Base-by-base conservation (phyloP, 192 early-diverging fungal species). In the Backusella morwellensis region DNA sequence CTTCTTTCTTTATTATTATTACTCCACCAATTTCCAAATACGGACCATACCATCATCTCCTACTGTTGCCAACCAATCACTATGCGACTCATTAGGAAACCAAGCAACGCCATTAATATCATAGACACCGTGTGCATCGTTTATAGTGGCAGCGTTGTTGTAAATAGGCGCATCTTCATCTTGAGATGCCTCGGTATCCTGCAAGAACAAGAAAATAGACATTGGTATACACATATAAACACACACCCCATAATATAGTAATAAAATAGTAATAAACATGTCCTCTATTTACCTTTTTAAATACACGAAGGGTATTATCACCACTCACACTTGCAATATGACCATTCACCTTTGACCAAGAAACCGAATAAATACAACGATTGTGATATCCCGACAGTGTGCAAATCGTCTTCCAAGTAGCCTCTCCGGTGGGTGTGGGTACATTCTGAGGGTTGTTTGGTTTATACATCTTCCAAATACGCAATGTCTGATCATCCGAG, bases 91-190 rank as follows among this genome's bases (percentile, higher is more conserved):
- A 21, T 80, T 80, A 1, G 94, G 93, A 80, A 92, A 92, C 94
- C 97, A 99, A 41, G 86, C 78, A 6, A 97, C 95, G 72, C 92
- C 92, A 86, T 99, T 99, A 59, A 99, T 90, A 81, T 99, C 97
- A 72, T 84, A 85, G 17, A 92, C 88, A 4, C 95, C 96, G 76
- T 99, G 97, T 1, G 96, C 92, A 52, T 88, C 77, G 47, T 87
- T 70, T n/a, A 84, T 78, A 42, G 85, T 74, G 8, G 84, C 81
- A 1, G 86, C 70, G 42, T 88, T 69, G 5, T 68, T 44, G 75
- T 78, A 83, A 19, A 63, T 74, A 23, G 82, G 76, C 11, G 75
- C 78, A 67, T 79, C 44, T 35, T 34, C 67, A 15, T 74, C 40
- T 38, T 56, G 35, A 14, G 70, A 47, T 47, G 70, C 21, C 14